Conservation (phyloP, 495 filamentous ascomycete species). For the Penicillium atrosanguineum region DNA sequence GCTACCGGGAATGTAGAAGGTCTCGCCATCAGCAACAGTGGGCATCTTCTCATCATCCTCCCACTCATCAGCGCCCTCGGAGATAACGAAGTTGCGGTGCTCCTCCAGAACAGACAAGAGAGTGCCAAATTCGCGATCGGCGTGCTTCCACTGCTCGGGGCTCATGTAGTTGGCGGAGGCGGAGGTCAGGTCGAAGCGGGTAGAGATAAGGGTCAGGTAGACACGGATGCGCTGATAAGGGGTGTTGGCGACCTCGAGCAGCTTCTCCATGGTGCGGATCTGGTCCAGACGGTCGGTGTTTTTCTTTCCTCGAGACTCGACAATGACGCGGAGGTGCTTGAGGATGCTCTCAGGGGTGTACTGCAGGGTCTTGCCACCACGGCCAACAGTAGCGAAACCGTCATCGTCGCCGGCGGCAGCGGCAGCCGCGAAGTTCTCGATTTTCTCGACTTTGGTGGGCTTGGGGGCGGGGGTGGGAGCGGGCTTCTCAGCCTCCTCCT, state of each 20-base stretch:
- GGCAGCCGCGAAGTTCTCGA: constrained; percentile 36
- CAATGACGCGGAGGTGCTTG: constrained; percentile 88
- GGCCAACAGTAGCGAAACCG: constrained; percentile 82
- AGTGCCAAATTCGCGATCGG: constrained; percentile 76
- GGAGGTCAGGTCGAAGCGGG: constrained; percentile 88
- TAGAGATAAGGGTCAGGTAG: constrained; percentile 86
- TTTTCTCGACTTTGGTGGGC: constrained; percentile 43
- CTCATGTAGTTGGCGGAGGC: constrained; percentile 84
- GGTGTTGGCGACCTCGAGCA: constrained; percentile 79
- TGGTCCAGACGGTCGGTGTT: constrained; percentile 95
- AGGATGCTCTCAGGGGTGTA: constrained; percentile 98
- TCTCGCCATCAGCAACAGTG: constrained; percentile 64
- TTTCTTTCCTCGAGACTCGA: constrained; percentile 96
- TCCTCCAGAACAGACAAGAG: constrained; percentile 78
- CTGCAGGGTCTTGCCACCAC: constrained; percentile 78
- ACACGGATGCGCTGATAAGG: constrained; percentile 96
- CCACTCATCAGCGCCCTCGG: constrained; percentile 95
- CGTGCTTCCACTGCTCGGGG: constrained; percentile 93
- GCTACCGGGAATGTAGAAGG: constrained; percentile 86
- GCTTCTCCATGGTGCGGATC: constrained; percentile 95
- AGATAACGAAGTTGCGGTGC: constrained; percentile 73
- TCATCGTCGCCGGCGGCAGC: constrained; percentile 63
- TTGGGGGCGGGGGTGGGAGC: constrained; percentile 30
- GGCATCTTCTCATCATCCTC: constrained; percentile 97
- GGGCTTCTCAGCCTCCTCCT: constrained; percentile 63